phyloP scores from a whole-genome alignment of 31 red algal genomes.

The Asparagopsis taxiformis region DNA sequence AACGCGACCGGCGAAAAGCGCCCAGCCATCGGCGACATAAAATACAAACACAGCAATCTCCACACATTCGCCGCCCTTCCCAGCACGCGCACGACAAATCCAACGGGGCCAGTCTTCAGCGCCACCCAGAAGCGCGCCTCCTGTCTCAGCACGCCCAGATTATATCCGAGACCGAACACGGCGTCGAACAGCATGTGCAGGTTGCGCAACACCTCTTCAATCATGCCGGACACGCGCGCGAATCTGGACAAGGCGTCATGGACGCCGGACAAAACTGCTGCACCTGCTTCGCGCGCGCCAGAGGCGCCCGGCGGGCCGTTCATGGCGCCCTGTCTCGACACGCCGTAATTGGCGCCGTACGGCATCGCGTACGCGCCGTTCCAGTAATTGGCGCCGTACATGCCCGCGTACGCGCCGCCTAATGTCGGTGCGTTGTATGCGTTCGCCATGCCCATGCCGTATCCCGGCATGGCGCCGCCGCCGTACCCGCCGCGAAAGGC shows the following conservation, averaged over 20 bases:
- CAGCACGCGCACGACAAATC: constrained; percentile 3
- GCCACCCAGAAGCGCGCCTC: constrained; percentile 29
- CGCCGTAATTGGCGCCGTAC: constrained; percentile 11
- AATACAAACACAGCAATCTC: constrained; percentile 54
- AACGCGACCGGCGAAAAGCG: constrained; percentile 72
- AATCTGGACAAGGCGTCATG: constrained; percentile 85
- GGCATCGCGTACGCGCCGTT: constrained; percentile 6
- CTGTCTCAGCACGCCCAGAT: constrained; percentile 57
- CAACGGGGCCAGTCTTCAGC: constrained; percentile 37
- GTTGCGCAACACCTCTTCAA: constrained; percentile 93
- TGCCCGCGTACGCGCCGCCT: no score
- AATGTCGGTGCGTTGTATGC: no score
- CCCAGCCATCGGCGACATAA: constrained; percentile 71
- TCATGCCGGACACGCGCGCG: constrained; percentile 83
- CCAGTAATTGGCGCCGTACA: no score
- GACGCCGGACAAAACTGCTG: constrained; percentile 47
- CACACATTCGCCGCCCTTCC: constrained; percentile 14
- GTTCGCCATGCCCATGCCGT: no score
- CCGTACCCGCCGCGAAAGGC: no score
- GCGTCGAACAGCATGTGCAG: constrained; percentile 91
- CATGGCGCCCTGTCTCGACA: constrained; percentile 8
- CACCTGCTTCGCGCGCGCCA: constrained; percentile 12
- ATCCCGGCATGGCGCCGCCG: no score
- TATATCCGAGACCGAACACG: constrained; percentile 84
- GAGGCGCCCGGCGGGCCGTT: not conserved